Conservation (phyloP, 495 filamentous ascomycete genomes). For the Neurospora terricola region DNA sequence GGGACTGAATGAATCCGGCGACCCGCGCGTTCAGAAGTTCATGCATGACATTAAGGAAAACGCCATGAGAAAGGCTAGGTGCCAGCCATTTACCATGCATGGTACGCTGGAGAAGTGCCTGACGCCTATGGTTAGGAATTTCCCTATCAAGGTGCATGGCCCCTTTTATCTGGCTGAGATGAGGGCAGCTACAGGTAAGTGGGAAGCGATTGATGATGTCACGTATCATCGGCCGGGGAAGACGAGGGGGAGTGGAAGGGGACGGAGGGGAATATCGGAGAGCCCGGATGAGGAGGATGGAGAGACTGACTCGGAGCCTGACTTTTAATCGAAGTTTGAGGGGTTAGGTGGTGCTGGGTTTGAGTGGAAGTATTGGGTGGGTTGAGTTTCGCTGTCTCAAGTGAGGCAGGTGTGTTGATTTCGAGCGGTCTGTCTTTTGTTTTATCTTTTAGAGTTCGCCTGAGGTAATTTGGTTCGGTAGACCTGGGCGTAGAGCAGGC, state of each 20-base stretch:
- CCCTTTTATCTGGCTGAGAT: neutral
- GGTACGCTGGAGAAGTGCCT: neutral
- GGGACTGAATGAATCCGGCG: neutral
- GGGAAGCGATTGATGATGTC: neutral
- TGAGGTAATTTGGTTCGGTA: neutral
- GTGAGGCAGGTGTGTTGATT: neutral
- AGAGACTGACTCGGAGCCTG: neutral
- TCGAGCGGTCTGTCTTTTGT: neutral
- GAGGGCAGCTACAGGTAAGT: neutral
- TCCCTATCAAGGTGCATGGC: neutral
- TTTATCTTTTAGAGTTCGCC: neutral
- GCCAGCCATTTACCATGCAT: neutral
- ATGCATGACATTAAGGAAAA: neutral
- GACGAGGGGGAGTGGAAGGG: neutral
- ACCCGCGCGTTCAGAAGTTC: neutral
- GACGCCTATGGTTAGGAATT: neutral
- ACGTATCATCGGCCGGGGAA: neutral
- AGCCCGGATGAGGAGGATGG: neutral
- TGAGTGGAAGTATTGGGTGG: neutral
- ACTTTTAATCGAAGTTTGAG: neutral
- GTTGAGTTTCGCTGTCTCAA: neutral
- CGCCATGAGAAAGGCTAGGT: neutral
- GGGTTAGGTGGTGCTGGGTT: neutral
- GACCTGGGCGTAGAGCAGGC: neutral
- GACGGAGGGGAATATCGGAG: neutral